Base-by-base conservation (phyloP, 2,329 filamentous ascomycete species). In the Colletotrichum shisoi region DNA sequence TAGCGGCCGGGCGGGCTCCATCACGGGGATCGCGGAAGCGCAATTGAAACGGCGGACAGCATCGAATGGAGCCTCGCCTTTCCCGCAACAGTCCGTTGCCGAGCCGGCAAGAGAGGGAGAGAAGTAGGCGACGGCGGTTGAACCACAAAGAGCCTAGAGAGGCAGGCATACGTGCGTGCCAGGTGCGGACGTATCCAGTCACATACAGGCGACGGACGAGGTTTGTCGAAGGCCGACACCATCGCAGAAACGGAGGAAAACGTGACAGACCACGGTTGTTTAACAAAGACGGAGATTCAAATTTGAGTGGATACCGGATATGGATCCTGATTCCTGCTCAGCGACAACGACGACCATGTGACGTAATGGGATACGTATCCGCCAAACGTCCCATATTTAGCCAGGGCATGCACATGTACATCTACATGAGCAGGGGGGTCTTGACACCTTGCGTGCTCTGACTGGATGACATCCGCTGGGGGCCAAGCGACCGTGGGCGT, bases 11-110 rank as follows among this genome's bases (percentile, higher is more conserved):
- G 48, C 53, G 57, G 56, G 62, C 34, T 57, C 27, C 58, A 37
- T 62, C 58, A 58, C 31, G 58, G 63, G 40, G 52, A 39, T 52
- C 53, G 19, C 53, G 46, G 40, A 34, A 53, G 53, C 57, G 59
- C 39, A 34, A 46, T 67, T 63, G 53, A 67, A 67, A 67, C 46
- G 63, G 63, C 31, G 63, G 53, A 46, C 34, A 53, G 60, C 19
- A 46, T 58, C 31, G 11, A 53, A 63, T 53, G 52, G 31, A 53
- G 46, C 34, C 56, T 58, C 27, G 15, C 34, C 12, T 34, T 8
- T 45, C 56, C 15, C 6, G 2, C 27, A 9, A 34, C 17, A 51
- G 34, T 13, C 8, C 48, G 12, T 51, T 44, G 27, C 27, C 24
- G 31, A 12, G 54, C 40, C n/a, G 54, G 54, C 7, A 17, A 34